These are phyloP conservation scores for Phaffomyces antillensis DNA, from an alignment of 805 yeast genomes.

Conservation along the genomic window DNA sequence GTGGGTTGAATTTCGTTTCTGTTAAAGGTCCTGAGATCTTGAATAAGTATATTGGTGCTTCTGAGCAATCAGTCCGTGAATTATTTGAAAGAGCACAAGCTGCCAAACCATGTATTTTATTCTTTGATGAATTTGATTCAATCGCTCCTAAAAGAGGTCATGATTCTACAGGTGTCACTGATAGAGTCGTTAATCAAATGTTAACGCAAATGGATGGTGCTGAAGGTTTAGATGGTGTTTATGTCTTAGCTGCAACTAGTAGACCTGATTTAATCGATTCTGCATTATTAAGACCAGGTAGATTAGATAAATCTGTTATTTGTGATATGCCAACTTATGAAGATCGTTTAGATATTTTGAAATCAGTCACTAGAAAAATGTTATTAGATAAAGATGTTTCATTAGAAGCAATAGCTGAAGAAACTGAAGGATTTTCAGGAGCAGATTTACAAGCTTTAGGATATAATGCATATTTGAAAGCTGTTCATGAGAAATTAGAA, in stretches of 20 bases:
- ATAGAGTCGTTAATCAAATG: slow-evolving; percentile 93
- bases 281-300: slow-evolving; percentile 91
- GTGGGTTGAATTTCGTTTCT: slow-evolving; percentile 88
- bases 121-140: slow-evolving; percentile 94
- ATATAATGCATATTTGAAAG: slow-evolving; percentile 84
- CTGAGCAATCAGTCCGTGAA: slow-evolving; percentile 91
- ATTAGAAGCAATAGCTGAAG: slow-evolving; percentile 44
- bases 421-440: slow-evolving; percentile 78
- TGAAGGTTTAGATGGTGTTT: slow-evolving; percentile 94
- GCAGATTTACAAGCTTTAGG: slow-evolving; percentile 93
- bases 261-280: slow-evolving; percentile 95
- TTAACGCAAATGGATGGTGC: slow-evolving; percentile 99
- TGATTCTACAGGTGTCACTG: slow-evolving; percentile 96
- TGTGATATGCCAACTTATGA: slow-evolving; percentile 77
- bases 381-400: slow-evolving; percentile 42
- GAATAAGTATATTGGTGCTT: slow-evolving; percentile 94
- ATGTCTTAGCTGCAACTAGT: slow-evolving; percentile 92
- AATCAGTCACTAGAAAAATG: slow-evolving; percentile 55
- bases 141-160: slow-evolving; percentile 98
- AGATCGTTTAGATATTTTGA: slow-evolving; percentile 69
- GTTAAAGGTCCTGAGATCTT: slow-evolving; percentile 94
- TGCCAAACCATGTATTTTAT: slow-evolving; percentile 87
- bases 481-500: slow-evolving; percentile 66
- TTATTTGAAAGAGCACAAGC: slow-evolving; percentile 91
- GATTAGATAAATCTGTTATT: slow-evolving; percentile 85